Conservation (phyloP, 495 filamentous ascomycete species). For the Evernia prunastri region DNA sequence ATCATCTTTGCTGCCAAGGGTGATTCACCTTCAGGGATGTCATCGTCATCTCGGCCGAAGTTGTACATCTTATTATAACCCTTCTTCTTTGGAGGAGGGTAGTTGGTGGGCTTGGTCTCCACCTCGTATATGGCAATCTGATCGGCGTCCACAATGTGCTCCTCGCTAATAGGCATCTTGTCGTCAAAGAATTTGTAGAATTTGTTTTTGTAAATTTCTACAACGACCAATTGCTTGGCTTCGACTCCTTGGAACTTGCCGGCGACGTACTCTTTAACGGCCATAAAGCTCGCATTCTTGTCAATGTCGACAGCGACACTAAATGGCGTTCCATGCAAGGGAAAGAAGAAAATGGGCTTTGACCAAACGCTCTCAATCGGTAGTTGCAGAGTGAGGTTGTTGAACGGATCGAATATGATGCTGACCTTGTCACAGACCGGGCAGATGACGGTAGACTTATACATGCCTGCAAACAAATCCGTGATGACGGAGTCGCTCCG, state of each 20-base stretch:
- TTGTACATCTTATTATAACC: slow-evolving; percentile 36
- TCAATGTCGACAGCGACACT: slow-evolving; percentile 80
- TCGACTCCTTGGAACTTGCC: slow-evolving; percentile 52
- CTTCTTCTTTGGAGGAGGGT: slow-evolving; percentile 48
- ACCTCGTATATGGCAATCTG: slow-evolving; percentile 71
- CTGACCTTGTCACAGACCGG: slow-evolving; percentile 89
- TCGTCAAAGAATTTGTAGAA: slow-evolving; percentile 83
- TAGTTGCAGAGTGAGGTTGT: slow-evolving; percentile 82
- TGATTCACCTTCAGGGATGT: slow-evolving; percentile 52
- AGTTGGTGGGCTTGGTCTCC: slow-evolving; percentile 72
- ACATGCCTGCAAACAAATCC: slow-evolving; percentile 93
- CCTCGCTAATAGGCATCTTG: slow-evolving; percentile 56
- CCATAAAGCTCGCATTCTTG: slow-evolving; percentile 65
- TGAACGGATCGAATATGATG: slow-evolving; percentile 98
- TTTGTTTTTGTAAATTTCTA: slow-evolving; percentile 69
- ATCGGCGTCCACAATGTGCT: slow-evolving; percentile 56
- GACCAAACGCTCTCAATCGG: slow-evolving; percentile 75
- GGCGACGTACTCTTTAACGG: slow-evolving; percentile 70
- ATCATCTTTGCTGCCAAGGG: slow-evolving; percentile 64
- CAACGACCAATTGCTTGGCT: slow-evolving; percentile 54
- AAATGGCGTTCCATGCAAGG: slow-evolving; percentile 58
- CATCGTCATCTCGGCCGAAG: slow-evolving; percentile 50
- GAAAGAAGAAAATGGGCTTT: slow-evolving; percentile 66
- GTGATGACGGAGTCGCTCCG: slow-evolving; percentile 92
- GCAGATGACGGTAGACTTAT: slow-evolving; percentile 93